A percentile compares a stretch with the other conserved stretches of the same genome.
Evolutionary conservation across 2,329 filamentous ascomycete genomes (phyloP).

Genomic region (Talaromyces albobiverticillius): DNA sequence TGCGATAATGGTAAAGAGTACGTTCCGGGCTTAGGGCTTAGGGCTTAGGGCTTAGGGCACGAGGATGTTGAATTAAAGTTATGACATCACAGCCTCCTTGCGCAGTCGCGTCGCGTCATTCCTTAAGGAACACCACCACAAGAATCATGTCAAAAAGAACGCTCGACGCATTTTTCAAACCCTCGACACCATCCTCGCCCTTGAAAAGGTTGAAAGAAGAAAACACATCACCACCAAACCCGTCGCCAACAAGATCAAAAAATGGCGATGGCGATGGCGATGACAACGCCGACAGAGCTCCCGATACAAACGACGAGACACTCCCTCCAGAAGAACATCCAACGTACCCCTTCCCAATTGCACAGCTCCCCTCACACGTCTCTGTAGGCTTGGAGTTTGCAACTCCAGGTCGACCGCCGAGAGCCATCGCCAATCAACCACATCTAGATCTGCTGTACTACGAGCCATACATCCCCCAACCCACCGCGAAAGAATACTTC

Average conservation of each 20-base stretch:
- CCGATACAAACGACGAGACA: not conserved
- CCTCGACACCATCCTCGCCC: constrained; percentile 36
- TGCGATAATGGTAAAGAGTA: too few species aligned
- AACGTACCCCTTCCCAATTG: constrained; percentile 54
- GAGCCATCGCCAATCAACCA: constrained; percentile 62
- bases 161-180: constrained; percentile 66
- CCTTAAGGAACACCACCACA: too few species aligned
- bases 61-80: too few species aligned
- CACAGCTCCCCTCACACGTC: constrained; percentile 46
- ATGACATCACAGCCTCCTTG: too few species aligned
- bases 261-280: not conserved
- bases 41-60: too few species aligned
- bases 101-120: too few species aligned
- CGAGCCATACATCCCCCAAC: constrained; percentile 65
- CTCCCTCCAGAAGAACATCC: constrained; percentile 39
- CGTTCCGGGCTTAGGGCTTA: too few species aligned
- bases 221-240: constrained; percentile 11
- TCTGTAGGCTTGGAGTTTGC: constrained; percentile 19
- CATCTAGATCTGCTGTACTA: constrained; percentile 74
- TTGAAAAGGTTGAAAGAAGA: constrained; percentile 33
- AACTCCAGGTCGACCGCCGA: constrained; percentile 53
- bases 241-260: not conserved
- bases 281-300: not conserved
- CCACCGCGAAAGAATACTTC: constrained; percentile 60
- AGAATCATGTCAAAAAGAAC: constrained; percentile 56